Percentiles rank a stretch among this genome's conserved stretches.
These are phyloP conservation scores for Talaromyces wortmannii DNA, from an alignment of 495 filamentous ascomycete genomes.

Conservation along the genomic window DNA sequence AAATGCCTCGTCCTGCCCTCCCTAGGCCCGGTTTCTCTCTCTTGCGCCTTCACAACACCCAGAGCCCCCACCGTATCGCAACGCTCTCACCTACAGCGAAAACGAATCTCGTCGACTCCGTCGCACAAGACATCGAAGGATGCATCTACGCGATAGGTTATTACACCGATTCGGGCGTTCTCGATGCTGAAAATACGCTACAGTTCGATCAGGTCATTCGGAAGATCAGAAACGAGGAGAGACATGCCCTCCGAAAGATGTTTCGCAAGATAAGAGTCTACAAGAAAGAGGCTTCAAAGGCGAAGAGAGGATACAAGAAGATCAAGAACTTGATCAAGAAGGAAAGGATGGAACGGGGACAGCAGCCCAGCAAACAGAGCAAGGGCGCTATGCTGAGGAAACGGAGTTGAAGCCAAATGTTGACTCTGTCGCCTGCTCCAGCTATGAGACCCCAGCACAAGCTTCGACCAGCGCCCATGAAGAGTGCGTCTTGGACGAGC, in stretches of 20 bases:
- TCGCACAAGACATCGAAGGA: constrained; percentile 17
- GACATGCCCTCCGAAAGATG: background rate
- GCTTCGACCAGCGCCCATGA: too few relatives aligned
- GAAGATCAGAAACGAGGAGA: background rate
- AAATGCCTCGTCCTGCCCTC: constrained; percentile 3
- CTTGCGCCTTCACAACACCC: constrained; percentile 12
- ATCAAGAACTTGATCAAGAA: background rate
- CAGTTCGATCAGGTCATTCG: constrained; percentile 1
- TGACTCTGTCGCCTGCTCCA: too few relatives aligned
- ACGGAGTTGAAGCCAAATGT: too few relatives aligned
- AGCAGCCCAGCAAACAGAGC: too few relatives aligned
- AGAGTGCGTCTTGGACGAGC: too few relatives aligned
- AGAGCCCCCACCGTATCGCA: constrained; percentile 8
- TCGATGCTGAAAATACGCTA: background rate
- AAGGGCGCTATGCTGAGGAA: too few relatives aligned
- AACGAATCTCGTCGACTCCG: constrained; percentile 15
- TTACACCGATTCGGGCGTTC: background rate
- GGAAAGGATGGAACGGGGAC: background rate
- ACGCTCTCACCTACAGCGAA: constrained; percentile 9
- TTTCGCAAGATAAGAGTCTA: background rate
- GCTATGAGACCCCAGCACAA: too few relatives aligned
- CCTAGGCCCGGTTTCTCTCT: constrained; percentile 7
- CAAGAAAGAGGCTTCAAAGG: background rate
- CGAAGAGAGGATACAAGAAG: background rate
- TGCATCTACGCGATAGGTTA: constrained; percentile 1